phyloP scores from a whole-genome alignment of 768 basidiomycete genomes.

The Podaxis sp. region DNA sequence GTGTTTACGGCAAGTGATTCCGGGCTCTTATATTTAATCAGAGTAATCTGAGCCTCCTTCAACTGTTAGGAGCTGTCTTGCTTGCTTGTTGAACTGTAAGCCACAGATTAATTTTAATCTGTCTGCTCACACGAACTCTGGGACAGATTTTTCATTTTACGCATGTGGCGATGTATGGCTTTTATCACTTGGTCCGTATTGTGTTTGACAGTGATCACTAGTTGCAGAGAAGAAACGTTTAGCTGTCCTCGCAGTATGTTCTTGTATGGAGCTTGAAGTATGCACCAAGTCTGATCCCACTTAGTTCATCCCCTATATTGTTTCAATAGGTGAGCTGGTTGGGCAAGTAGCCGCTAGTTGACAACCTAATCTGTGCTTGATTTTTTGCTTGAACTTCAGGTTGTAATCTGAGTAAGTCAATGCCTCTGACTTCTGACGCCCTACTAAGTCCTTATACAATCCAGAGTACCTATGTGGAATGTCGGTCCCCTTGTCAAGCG shows the following conservation, averaged over 20 bases:
- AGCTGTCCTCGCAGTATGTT: not conserved
- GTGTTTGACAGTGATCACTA: not conserved
- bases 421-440: not conserved
- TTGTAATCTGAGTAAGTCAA: not conserved
- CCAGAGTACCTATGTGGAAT: not conserved
- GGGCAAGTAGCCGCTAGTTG: not conserved
- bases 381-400: not conserved
- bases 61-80: not conserved
- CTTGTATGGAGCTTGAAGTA: not conserved
- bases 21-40: not conserved
- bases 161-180: slow-evolving; percentile 1
- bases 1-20: not conserved
- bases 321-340: not conserved
- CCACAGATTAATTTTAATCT: not conserved
- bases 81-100: slow-evolving; percentile 3
- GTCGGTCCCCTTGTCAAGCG: not conserved
- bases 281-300: not conserved
- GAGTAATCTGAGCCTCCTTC: not conserved
- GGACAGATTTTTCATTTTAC: slow-evolving; percentile 4
- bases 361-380: not conserved
- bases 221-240: slow-evolving; percentile 2
- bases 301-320: not conserved
- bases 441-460: not conserved
- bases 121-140: too few species aligned
- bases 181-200: not conserved